Evolutionary conservation across 352 stramenopile species (phyloP), one percentile per base, ranked within the genome.

Genomic region (Pythium aristosporum): DNA sequence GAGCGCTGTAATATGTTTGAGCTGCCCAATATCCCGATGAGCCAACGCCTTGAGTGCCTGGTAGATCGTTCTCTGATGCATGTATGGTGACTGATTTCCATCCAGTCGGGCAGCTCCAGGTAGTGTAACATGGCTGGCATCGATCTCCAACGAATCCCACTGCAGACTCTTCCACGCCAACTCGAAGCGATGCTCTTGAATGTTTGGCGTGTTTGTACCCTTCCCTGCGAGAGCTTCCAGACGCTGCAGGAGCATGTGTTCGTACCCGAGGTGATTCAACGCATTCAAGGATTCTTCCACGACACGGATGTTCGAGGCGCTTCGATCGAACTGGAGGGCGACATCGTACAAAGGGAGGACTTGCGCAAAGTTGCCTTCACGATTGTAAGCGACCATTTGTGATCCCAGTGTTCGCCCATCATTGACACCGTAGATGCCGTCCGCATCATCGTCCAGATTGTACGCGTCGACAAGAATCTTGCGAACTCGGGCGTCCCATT

Each of bases 341-440:
- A 82, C 81, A 55, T 94, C 86, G 56, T 91, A 93, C 18, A 94
- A 59, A 16, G 86, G 84, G 34, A 94, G 71, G 37, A 80, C 72
- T 36, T 88, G 86, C 5, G 63, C 61, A 42, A 82, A 88, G 43
- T 79, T 78, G 1, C 73, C 60, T 63, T 93, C 86, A 12, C 79
- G 77, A 52, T 84, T 87, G 65, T 92, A 91, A 16, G 82, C 88
- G 1, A 90, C 57, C 39, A 94, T 67, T 53, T 91, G 84, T 0
- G 84, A 91, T 23, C 69, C 68, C n/a, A 92, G 56, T 5, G 80
- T 85, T 28, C 82, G 67, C 6, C 82, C 80, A 68, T 94, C 86
- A 52, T 89, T 92, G 10, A 94, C 78, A 36, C 86, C 86, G 51
- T 93, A 90, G 15, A 94, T 82, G 0, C 74, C 82, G 47, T 94